Evolutionary conservation across 768 basidiomycete species (phyloP), one percentile per base, ranked within the genome.

Genomic region (Lyophyllum semitale): DNA sequence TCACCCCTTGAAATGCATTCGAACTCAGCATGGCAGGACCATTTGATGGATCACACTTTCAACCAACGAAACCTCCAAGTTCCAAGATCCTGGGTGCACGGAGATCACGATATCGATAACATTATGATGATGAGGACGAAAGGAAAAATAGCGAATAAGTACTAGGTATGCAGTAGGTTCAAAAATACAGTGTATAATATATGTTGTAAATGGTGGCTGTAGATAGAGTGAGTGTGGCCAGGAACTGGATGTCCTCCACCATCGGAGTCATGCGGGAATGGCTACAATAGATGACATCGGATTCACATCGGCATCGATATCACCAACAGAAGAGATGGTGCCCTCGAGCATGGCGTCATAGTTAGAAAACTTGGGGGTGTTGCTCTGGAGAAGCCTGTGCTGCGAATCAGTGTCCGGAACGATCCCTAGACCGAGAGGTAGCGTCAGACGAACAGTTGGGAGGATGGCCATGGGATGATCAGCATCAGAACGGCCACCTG

Each of bases 21-120:
- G 57, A 59, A 62, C 61, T 62, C 61, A 53, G 61, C 35, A 32
- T 49, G 54, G 51, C 55, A 55, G 37, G 35, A 50, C 7, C 25
- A 29, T 47, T 48, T 57, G 57, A 54, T 55, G 37, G 26, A 38
- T 25, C 23, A 51, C n/a, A 1, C 37, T n/a, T 4, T 38, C 17
- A 38, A 35, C 13, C 4, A 35, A 35, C 33, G 33, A 7, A 7
- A 38, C 0, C 6, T 8, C 13, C 13, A 20, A 30, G 20, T 15
- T n/a, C 20, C 32, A 26, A 57, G 59, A 59, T 59, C 55, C 55
- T 37, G 54, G 15, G 45, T 53, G 30, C 30, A 48, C 59, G 53
- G 55, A 32, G 43, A 44, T 45, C 45, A 51, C 46, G 47, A 43
- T 40, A 49, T 46, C 46, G 47, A 43, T 40, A 49, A 40, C 17